These are phyloP conservation scores for Alternaria sp. DNA, from an alignment of 2,329 filamentous ascomycete species.

Conservation along the genomic window DNA sequence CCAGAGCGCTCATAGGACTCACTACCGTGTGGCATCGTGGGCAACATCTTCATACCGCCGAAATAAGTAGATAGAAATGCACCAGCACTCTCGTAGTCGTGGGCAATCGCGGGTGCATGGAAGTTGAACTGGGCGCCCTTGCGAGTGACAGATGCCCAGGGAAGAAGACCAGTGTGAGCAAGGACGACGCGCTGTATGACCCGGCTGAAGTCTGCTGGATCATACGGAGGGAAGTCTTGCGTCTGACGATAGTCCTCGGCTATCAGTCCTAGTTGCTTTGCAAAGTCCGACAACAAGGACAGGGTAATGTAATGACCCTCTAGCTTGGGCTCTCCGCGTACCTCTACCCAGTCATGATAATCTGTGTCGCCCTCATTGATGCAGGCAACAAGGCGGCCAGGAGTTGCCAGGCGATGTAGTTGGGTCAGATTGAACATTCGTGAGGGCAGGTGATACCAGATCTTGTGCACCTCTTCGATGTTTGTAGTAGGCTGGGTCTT, in stretches of 20 bases:
- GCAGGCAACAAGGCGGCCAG: not conserved
- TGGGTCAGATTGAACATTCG: constrained; percentile 28
- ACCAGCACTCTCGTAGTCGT: not conserved
- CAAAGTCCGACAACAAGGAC: constrained; percentile 11
- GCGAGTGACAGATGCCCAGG: constrained; percentile 19
- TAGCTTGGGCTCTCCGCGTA: constrained; percentile 23
- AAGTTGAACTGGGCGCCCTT: constrained; percentile 17
- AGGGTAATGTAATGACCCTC: constrained; percentile 22
- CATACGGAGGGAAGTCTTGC: not conserved
- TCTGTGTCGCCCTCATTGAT: constrained; percentile 4
- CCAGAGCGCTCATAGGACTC: constrained; percentile 8
- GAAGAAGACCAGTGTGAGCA: constrained; percentile 16
- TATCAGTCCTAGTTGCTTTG: constrained; percentile 4
- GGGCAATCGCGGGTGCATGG: constrained; percentile 1
- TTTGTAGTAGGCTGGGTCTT: not conserved
- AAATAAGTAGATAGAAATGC: constrained; percentile 23
- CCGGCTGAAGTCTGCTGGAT: constrained; percentile 28
- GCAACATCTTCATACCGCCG: constrained; percentile 22
- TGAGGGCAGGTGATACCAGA: constrained; percentile 22
- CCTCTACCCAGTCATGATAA: constrained; percentile 24
- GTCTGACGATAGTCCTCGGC: not conserved
- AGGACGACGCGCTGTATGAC: constrained; percentile 15
- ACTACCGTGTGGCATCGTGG: not conserved
- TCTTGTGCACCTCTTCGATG: constrained; percentile 3
- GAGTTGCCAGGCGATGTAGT: constrained; percentile 16